Percentiles rank a stretch among this genome's conserved stretches.
These are phyloP conservation scores for Pouteria campechiana DNA, from an alignment of 179 eudicot species.

Conservation along the genomic window DNA sequence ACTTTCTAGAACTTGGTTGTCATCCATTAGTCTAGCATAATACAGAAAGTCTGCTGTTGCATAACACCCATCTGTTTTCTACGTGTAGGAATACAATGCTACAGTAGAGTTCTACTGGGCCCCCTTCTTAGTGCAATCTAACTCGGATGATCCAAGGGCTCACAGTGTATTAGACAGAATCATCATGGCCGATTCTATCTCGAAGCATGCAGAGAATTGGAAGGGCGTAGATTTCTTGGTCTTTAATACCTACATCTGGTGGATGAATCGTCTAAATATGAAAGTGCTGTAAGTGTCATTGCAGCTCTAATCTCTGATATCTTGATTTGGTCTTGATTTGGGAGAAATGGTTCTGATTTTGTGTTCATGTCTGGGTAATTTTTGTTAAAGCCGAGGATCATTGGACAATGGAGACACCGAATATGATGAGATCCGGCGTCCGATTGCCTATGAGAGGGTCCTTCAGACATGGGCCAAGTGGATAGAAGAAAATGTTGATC, in stretches of 20 bases:
- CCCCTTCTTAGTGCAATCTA: slow-evolving; percentile 18
- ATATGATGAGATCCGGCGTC: too few relatives aligned
- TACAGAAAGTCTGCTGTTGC: too few relatives aligned
- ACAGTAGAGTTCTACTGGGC: slow-evolving; percentile 23
- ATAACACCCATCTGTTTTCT: too few relatives aligned
- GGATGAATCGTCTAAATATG: slow-evolving; percentile 11
- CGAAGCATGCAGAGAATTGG: slow-evolving; percentile 16
- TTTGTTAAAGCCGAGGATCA: too few relatives aligned
- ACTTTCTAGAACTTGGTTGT: too few relatives aligned
- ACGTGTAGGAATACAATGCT: slow-evolving; percentile 18
- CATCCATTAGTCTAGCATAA: too few relatives aligned
- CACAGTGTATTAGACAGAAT: slow-evolving; percentile 9
- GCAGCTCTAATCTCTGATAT: too few relatives aligned
- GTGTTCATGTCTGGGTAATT: too few relatives aligned
- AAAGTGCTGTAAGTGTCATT: slow-evolving; percentile 17
- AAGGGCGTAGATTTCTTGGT: slow-evolving; percentile 15
- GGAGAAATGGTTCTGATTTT: too few relatives aligned
- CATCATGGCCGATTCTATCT: slow-evolving; percentile 6
- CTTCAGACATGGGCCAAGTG: slow-evolving; percentile 10
- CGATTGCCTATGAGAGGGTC: slow-evolving; percentile 4
- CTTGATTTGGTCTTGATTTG: too few relatives aligned
- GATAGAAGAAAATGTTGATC: slow-evolving; percentile 3
- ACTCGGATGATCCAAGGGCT: slow-evolving; percentile 9
- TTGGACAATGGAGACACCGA: too few relatives aligned
- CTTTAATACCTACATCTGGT: slow-evolving; percentile 20